phyloP scores from a whole-genome alignment of 371 early-diverging fungal species.

The Saksenaea vasiformis region DNA sequence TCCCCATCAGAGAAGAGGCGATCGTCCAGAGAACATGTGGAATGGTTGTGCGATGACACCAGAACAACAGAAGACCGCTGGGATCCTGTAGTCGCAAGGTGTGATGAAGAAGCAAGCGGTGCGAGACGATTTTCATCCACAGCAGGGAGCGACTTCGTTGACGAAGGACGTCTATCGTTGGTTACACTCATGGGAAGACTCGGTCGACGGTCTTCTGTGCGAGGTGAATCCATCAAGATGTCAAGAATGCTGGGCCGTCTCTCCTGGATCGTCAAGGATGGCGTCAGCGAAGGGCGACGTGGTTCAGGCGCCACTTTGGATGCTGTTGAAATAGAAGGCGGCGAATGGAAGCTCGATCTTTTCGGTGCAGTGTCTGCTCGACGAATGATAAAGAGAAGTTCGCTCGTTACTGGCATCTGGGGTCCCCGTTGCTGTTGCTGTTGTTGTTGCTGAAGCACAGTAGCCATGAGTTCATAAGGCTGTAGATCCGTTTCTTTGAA shows the following conservation, averaged over 20 bases:
- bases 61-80: neutral
- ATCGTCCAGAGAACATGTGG: neutral
- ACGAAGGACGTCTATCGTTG: neutral
- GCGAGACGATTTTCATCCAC: neutral
- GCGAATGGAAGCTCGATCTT: neutral
- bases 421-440: neutral
- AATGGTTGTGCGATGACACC: neutral
- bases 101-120: neutral
- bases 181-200: neutral
- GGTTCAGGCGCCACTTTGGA: neutral
- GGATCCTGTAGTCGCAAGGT: neutral
- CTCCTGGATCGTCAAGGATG: neutral
- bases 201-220: neutral
- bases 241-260: conserved; percentile 20
- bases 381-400: conserved; percentile 10
- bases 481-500: conserved; percentile 1
- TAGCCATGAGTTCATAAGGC: neutral
- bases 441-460: neutral
- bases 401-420: neutral
- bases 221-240: conserved; percentile 15
- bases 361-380: neutral
- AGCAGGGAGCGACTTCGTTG: neutral
- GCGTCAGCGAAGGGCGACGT: neutral
- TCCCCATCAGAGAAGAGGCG: neutral
- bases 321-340: neutral